Conservation (phyloP, 257 asterid species). For the Solanum sitiens region DNA sequence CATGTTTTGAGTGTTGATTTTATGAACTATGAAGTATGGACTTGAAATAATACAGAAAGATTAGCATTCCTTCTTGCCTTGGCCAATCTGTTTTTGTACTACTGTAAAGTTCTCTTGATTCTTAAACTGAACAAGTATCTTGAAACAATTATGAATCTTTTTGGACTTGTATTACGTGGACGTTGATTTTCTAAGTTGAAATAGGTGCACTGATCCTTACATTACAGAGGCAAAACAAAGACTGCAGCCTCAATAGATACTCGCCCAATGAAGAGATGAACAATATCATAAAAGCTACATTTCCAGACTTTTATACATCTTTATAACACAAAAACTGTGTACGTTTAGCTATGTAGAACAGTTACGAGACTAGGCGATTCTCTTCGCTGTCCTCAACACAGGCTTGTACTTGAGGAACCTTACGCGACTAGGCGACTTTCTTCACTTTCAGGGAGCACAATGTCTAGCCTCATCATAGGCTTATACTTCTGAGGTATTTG, state of each 20-base stretch:
- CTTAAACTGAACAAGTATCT: too few relatives aligned
- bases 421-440: slow-evolving; percentile 68
- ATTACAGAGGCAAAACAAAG: background rate
- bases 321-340: background rate
- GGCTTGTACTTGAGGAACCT: slow-evolving; percentile 38
- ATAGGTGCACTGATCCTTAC: background rate
- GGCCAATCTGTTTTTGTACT: too few relatives aligned
- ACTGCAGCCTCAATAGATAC: background rate
- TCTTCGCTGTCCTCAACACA: slow-evolving; percentile 56
- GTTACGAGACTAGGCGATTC: slow-evolving; percentile 50
- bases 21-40: background rate
- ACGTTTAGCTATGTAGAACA: background rate
- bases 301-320: background rate
- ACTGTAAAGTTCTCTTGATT: too few relatives aligned
- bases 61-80: background rate
- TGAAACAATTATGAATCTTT: background rate
- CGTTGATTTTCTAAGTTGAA: background rate
- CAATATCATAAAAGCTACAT: background rate
- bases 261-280: background rate
- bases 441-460: slow-evolving; percentile 62
- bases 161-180: background rate
- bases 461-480: slow-evolving; percentile 89
- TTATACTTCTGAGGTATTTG: slow-evolving; percentile 48
- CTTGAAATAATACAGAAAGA: background rate
- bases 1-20: background rate